These are phyloP conservation scores for Diaporthe helianthi DNA, from an alignment of 2,329 filamentous ascomycete genomes.

Conservation along the genomic window DNA sequence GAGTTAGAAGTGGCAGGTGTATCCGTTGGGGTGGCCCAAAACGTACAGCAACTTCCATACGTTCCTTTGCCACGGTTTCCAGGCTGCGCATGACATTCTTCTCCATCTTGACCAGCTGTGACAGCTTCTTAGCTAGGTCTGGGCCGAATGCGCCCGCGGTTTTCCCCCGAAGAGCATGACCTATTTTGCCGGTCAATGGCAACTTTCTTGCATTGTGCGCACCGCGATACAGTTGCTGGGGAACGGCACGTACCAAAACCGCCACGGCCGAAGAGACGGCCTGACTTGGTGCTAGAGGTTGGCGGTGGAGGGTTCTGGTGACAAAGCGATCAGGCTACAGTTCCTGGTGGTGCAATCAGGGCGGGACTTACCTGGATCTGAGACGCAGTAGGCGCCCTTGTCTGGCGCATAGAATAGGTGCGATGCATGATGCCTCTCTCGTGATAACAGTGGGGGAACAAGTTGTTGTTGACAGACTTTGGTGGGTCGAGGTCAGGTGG, in stretches of 20 bases:
- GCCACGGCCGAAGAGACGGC: slow-evolving; percentile 84
- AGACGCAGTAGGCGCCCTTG: slow-evolving; percentile 93
- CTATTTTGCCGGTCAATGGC: slow-evolving; percentile 46
- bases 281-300: slow-evolving; percentile 87
- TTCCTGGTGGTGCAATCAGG: not conserved
- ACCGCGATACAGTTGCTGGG: not conserved
- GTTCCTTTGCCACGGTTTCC: slow-evolving; percentile 91
- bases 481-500: slow-evolving; percentile 11
- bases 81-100: slow-evolving; percentile 99
- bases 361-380: slow-evolving; percentile 63
- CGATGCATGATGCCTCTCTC: slow-evolving; percentile 77
- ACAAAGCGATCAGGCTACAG: slow-evolving; percentile 13
- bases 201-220: not conserved
- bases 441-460: not conserved
- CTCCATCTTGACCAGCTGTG: slow-evolving; percentile 99
- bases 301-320: slow-evolving; percentile 89
- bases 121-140: slow-evolving; percentile 96
- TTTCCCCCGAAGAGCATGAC: slow-evolving; percentile 74
- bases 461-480: slow-evolving; percentile 1
- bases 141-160: slow-evolving; percentile 79
- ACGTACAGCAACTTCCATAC: slow-evolving; percentile 96
- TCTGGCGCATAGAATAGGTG: slow-evolving; percentile 98
- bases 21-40: too few species aligned
- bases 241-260: slow-evolving; percentile 76
- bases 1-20: slow-evolving; percentile 2